Evolutionary conservation across 192 early-diverging fungal genomes (phyloP).

Genomic region (Ambispora gerdemannii): DNA sequence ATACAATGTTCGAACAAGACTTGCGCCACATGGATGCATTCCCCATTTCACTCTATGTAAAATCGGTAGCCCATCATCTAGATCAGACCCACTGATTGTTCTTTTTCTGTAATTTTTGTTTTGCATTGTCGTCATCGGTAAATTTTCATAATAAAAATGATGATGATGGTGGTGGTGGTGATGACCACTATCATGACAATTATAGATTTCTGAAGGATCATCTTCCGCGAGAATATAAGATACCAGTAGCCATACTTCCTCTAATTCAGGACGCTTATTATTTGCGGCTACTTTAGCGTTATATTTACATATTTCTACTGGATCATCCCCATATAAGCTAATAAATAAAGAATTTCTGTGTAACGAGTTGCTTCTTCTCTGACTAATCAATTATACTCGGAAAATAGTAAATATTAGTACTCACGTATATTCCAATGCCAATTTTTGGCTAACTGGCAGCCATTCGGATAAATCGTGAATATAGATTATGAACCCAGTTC

Average conservation of each 20-base stretch:
- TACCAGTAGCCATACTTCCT: constrained; percentile 66
- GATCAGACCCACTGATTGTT: constrained; percentile 42
- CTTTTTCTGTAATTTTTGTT: constrained; percentile 38
- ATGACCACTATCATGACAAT: constrained; percentile 38
- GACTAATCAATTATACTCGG: too few species aligned
- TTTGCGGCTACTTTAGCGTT: constrained; percentile 56
- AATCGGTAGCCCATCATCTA: too few species aligned
- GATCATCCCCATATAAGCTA: constrained; percentile 59
- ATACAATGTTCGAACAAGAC: constrained; percentile 51
- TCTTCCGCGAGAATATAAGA: constrained; percentile 51
- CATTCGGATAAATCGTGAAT: constrained; percentile 55
- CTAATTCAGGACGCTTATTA: constrained; percentile 52
- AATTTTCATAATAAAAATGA: constrained; percentile 40
- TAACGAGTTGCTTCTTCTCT: too few species aligned
- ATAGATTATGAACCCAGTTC: constrained; percentile 37
- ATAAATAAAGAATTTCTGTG: constrained; percentile 5
- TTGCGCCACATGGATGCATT: constrained; percentile 55
- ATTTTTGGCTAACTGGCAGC: constrained; percentile 54
- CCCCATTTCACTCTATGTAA: constrained; percentile 57
- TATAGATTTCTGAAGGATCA: constrained; percentile 44
- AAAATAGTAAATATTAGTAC: constrained; percentile 19
- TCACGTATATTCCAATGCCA: constrained; percentile 64
- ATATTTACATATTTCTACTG: constrained; percentile 55
- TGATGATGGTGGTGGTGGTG: too few species aligned
- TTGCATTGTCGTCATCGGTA: constrained; percentile 32